A percentile compares a stretch with the other conserved stretches of the same genome.
phyloP scores from a whole-genome alignment of 2,329 filamentous ascomycete genomes.

The Talaromyces sp. region DNA sequence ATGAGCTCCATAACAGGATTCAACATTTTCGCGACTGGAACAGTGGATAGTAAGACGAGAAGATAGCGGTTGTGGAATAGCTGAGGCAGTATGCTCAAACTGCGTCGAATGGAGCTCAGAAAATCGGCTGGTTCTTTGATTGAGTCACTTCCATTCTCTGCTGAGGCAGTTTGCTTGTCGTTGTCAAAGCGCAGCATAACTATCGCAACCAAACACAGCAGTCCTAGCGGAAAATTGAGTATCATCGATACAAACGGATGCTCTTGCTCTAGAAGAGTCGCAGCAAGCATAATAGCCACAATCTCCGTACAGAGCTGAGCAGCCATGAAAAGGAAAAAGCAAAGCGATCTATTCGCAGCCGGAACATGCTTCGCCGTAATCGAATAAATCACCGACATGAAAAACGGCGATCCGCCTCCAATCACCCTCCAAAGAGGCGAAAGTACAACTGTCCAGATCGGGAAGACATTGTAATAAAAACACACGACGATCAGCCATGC shows the following conservation, averaged over 20 bases:
- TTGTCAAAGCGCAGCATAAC: not conserved
- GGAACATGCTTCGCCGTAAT: conserved; percentile 3
- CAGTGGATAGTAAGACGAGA: not conserved
- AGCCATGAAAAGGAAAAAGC: conserved; percentile 11
- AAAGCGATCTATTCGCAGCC: conserved; percentile 9
- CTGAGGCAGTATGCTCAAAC: not conserved
- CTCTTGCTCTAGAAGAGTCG: not conserved
- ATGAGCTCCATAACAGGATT: conserved; percentile 11
- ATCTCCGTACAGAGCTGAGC: conserved; percentile 8
- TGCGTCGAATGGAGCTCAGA: not conserved
- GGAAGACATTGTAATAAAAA: conserved; percentile 8
- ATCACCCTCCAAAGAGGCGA: conserved; percentile 9
- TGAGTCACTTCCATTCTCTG: not conserved
- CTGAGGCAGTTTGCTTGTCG: not conserved
- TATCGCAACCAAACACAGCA: conserved; percentile 4
- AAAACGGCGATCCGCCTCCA: conserved; percentile 4
- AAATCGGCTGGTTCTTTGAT: not conserved
- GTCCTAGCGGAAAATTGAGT: not conserved
- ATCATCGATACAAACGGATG: not conserved
- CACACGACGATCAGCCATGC: conserved; percentile 5
- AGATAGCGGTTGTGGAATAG: not conserved
- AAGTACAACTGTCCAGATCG: not conserved
- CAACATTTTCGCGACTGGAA: conserved; percentile 4
- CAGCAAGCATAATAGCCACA: conserved; percentile 10
- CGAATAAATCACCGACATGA: conserved; percentile 8